phyloP scores from a whole-genome alignment of 768 basidiomycete species.

The Mycena chlorophos region DNA sequence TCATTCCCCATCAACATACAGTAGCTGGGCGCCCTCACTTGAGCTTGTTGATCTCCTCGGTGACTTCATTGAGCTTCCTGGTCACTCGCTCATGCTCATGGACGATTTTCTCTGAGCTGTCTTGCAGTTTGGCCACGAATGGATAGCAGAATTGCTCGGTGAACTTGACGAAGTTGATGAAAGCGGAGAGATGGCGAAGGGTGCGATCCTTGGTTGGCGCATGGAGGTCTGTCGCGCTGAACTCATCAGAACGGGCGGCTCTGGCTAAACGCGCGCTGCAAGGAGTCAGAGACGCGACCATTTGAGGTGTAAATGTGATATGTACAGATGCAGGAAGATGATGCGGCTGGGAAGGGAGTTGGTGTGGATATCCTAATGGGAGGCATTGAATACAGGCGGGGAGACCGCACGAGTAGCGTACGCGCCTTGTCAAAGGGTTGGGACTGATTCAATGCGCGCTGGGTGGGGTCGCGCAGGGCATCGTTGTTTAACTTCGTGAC shows the following conservation, averaged over 20 bases:
- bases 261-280: slow-evolving; percentile 66
- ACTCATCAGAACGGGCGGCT: slow-evolving; percentile 75
- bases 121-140: slow-evolving; percentile 62
- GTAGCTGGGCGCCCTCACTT: slow-evolving; percentile 45
- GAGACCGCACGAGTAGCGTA: slow-evolving; percentile 18
- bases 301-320: neutral
- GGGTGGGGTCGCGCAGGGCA: slow-evolving; percentile 56
- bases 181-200: slow-evolving; percentile 73
- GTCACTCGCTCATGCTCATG: slow-evolving; percentile 62
- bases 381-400: neutral
- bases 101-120: slow-evolving; percentile 55
- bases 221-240: slow-evolving; percentile 71
- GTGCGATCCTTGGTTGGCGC: slow-evolving; percentile 77
- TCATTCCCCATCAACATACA: neutral
- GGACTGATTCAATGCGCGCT: slow-evolving; percentile 52
- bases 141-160: slow-evolving; percentile 67
- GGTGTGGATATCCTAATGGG: slow-evolving; percentile 62
- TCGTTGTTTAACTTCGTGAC: slow-evolving; percentile 65
- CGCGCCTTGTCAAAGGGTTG: slow-evolving; percentile 58
- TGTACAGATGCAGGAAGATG: slow-evolving; percentile 70
- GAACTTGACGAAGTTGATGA: slow-evolving; percentile 94
- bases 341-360: slow-evolving; percentile 61
- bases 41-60: slow-evolving; percentile 52
- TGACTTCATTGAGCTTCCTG: slow-evolving; percentile 48
- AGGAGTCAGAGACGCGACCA: neutral